phyloP scores from a whole-genome alignment of 768 basidiomycete genomes.

The Termitomyces sp. region DNA sequence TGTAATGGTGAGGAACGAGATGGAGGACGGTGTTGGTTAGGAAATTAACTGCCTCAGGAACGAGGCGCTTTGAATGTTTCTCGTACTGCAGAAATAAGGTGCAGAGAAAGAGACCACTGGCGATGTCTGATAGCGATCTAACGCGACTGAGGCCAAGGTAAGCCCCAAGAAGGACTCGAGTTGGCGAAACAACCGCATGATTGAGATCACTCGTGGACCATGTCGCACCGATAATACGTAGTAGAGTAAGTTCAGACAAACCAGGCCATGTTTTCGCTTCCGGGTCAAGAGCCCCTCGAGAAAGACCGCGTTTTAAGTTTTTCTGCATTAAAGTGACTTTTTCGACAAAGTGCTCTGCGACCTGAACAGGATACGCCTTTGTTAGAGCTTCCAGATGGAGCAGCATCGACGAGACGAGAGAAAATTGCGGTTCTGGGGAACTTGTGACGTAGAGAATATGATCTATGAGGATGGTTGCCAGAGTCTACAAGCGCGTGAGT shows the following conservation, averaged over 20 bases:
- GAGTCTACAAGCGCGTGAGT: slow-evolving; percentile 36
- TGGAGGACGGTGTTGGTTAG: slow-evolving; percentile 63
- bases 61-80: slow-evolving; percentile 71
- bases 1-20: slow-evolving; percentile 60
- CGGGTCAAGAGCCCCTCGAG: slow-evolving; percentile 52
- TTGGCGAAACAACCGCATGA: slow-evolving; percentile 83
- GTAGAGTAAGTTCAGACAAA: slow-evolving; percentile 69
- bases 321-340: slow-evolving; percentile 92
- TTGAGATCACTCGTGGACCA: slow-evolving; percentile 97
- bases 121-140: slow-evolving; percentile 65
- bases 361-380: slow-evolving; percentile 72
- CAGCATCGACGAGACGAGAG: slow-evolving; percentile 57
- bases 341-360: slow-evolving; percentile 71
- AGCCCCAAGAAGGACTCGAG: slow-evolving; percentile 83
- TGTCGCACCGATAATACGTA: slow-evolving; percentile 72
- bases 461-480: slow-evolving; percentile 79
- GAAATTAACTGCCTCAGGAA: slow-evolving; percentile 90
- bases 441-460: slow-evolving; percentile 76
- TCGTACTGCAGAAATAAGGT: slow-evolving; percentile 86
- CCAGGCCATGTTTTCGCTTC: slow-evolving; percentile 87
- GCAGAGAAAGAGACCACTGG: slow-evolving; percentile 85
- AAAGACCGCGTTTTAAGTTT: slow-evolving; percentile 81
- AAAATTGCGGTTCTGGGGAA: slow-evolving; percentile 53
- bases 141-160: slow-evolving; percentile 85
- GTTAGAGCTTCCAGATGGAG: slow-evolving; percentile 78